Evolutionary conservation across 495 filamentous ascomycete species (phyloP).

Genomic region (Articulospora tetracladia): DNA sequence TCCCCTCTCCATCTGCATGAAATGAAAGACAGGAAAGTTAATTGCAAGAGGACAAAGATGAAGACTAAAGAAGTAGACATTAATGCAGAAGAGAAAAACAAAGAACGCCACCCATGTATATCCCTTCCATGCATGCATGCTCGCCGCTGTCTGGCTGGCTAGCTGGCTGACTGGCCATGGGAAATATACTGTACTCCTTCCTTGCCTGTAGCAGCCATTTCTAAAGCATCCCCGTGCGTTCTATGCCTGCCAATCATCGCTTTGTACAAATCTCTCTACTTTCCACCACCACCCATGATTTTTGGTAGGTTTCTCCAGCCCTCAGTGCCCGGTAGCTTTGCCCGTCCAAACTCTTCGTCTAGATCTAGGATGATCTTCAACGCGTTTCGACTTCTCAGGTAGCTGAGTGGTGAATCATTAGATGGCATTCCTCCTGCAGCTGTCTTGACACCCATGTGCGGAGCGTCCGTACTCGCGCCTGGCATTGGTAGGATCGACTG

Average conservation of each 20-base stretch:
- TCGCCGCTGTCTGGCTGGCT: background rate
- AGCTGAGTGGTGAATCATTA: conserved; percentile 65
- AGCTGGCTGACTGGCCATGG: background rate
- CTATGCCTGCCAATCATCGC: background rate
- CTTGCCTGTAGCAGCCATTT: background rate
- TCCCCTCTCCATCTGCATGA: no score
- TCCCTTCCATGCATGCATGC: background rate
- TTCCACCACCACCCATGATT: conserved; percentile 20
- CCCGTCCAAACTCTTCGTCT: conserved; percentile 72
- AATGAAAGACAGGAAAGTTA: no score
- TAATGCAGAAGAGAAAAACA: background rate
- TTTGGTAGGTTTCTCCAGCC: conserved; percentile 21
- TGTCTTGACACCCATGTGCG: conserved; percentile 34
- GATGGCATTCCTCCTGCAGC: conserved; percentile 38
- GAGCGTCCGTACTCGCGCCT: conserved; percentile 43
- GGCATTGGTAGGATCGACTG: conserved; percentile 81
- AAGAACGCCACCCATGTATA: background rate
- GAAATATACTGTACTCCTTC: background rate
- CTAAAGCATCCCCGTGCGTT: background rate
- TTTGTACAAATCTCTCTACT: background rate
- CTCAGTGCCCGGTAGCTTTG: conserved; percentile 14
- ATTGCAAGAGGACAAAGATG: background rate
- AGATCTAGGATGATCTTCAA: conserved; percentile 94
- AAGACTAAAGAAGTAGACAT: background rate
- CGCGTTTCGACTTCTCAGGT: conserved; percentile 86